These are phyloP conservation scores for Rosa hybrid DNA, from an alignment of 331 rosid genomes.

Conservation along the genomic window DNA sequence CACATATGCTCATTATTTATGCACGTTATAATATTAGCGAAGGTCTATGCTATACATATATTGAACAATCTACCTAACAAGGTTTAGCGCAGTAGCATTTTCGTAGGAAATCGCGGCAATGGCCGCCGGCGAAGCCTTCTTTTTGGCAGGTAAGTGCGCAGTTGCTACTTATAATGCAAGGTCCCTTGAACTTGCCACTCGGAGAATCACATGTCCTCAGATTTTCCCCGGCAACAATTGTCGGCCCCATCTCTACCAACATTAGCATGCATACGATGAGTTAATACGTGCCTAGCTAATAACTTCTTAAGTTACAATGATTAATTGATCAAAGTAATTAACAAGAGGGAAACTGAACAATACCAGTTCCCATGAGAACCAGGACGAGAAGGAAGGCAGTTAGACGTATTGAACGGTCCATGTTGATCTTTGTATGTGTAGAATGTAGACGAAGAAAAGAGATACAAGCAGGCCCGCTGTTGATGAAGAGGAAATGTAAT, in stretches of 20 bases:
- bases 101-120: conserved; percentile 51
- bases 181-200: conserved; percentile 46
- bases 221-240: conserved; percentile 37
- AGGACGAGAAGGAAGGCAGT: neutral
- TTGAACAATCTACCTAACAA: conserved; percentile 23
- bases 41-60: neutral
- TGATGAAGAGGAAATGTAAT: neutral
- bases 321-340: neutral
- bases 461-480: neutral
- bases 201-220: conserved; percentile 42
- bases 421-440: neutral
- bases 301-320: neutral
- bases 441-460: neutral
- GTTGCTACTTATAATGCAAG: conserved; percentile 39
- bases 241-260: neutral
- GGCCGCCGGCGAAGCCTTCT: conserved; percentile 45
- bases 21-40: neutral
- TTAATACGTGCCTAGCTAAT: neutral
- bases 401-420: neutral
- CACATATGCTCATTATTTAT: neutral
- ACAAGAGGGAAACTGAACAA: neutral
- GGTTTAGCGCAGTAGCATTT: conserved; percentile 51
- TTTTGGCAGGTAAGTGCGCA: conserved; percentile 43
- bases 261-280: neutral
- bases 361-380: neutral